phyloP scores from a whole-genome alignment of 2,329 filamentous ascomycete species.

The Fusarium goolgardi region DNA sequence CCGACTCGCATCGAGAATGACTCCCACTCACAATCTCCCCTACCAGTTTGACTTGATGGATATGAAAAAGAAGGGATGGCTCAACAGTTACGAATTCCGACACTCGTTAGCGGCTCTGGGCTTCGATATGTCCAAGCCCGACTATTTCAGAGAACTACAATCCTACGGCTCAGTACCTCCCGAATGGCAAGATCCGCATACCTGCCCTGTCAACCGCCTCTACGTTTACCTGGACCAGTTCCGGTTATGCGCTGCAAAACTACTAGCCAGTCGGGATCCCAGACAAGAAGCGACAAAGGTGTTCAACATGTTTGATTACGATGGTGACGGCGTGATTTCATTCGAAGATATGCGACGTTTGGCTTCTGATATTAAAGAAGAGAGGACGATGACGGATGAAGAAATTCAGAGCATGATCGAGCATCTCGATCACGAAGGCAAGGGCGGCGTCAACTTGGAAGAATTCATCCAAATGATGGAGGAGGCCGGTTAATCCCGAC shows the following conservation, averaged over 20 bases:
- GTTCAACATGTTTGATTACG: conserved; percentile 92
- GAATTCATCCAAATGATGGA: conserved; percentile 75
- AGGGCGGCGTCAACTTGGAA: conserved; percentile 79
- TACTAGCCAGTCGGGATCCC: conserved; percentile 85
- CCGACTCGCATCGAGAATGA: not conserved
- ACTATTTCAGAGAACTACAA: conserved; percentile 84
- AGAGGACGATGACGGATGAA: conserved; percentile 83
- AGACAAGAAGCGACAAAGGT: conserved; percentile 91
- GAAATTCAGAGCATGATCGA: conserved; percentile 97
- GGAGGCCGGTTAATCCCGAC: conserved; percentile 52
- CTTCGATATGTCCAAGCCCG: conserved; percentile 88
- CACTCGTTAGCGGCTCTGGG: conserved; percentile 95
- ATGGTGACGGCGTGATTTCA: conserved; percentile 90
- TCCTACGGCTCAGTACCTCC: conserved; percentile 80
- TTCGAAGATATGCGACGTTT: conserved; percentile 88
- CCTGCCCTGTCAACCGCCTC: conserved; percentile 58
- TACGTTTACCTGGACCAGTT: conserved; percentile 67
- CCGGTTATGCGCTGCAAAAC: conserved; percentile 78
- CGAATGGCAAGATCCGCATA: conserved; percentile 62
- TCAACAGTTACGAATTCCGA: conserved; percentile 98
- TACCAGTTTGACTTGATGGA: conserved; percentile 91
- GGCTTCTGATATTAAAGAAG: conserved; percentile 88
- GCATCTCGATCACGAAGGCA: conserved; percentile 95
- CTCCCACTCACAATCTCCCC: conserved; percentile 31
- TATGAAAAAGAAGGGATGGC: conserved; percentile 90